These are phyloP conservation scores for Calcarisporium arbuscula DNA, from an alignment of 2,329 filamentous ascomycete genomes.

Conservation along the genomic window DNA sequence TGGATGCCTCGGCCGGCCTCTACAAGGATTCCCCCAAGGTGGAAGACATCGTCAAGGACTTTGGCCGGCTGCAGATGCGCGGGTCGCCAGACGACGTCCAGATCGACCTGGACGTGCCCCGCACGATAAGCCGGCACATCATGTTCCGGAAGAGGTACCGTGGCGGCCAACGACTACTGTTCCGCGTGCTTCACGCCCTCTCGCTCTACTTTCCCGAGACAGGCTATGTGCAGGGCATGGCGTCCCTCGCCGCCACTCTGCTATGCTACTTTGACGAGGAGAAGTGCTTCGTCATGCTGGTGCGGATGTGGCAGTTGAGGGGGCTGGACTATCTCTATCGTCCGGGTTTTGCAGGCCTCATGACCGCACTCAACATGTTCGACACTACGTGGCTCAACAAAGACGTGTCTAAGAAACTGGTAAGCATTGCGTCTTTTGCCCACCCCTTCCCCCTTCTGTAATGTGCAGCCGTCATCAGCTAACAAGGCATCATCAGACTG, in stretches of 20 bases:
- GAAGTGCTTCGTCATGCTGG: constrained; percentile 88
- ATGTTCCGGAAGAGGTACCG: constrained; percentile 93
- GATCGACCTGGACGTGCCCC: constrained; percentile 93
- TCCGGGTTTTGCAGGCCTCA: constrained; percentile 77
- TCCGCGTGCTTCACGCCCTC: constrained; percentile 85
- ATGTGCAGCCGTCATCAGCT: not conserved
- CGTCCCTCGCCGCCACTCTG: constrained; percentile 81
- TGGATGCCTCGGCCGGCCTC: constrained; percentile 68
- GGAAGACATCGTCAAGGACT: constrained; percentile 64
- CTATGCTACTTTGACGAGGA: constrained; percentile 98
- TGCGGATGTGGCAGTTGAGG: constrained; percentile 85
- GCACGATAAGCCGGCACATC: constrained; percentile 91
- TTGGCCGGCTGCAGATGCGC: constrained; percentile 64
- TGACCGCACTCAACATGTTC: constrained; percentile 80
- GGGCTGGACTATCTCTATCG: constrained; percentile 81
- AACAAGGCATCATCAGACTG: constrained; percentile 43
- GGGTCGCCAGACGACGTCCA: constrained; percentile 88
- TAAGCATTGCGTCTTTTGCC: constrained; percentile 38
- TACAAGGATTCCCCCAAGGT: constrained; percentile 56
- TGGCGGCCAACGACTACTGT: constrained; percentile 85
- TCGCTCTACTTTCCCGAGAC: constrained; percentile 86
- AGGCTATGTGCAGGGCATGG: constrained; percentile 98
- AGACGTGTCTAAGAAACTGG: constrained; percentile 74
- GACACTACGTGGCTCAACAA: constrained; percentile 77
- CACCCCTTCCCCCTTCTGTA: not conserved